phyloP scores from a whole-genome alignment of 768 basidiomycete species.

The Antrodiella citrinella region DNA sequence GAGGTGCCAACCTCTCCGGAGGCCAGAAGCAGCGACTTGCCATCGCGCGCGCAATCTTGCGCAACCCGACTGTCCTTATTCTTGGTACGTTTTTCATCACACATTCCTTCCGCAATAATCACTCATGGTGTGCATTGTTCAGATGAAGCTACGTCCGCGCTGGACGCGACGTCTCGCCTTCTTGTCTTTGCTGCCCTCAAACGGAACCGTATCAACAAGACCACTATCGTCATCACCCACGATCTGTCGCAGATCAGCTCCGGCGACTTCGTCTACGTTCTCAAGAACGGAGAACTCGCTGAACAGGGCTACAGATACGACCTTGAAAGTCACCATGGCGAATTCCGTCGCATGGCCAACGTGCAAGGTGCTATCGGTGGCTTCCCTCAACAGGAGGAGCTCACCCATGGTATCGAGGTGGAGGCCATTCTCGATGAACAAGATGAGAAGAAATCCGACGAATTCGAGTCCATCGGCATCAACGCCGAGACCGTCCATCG shows the following conservation, averaged over 20 bases:
- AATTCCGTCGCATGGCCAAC: slow-evolving; percentile 65
- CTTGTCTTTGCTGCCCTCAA: slow-evolving; percentile 73
- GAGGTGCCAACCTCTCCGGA: slow-evolving; percentile 75
- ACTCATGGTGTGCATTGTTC: slow-evolving; percentile 6
- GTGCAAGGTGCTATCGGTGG: slow-evolving; percentile 48
- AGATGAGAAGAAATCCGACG: slow-evolving; percentile 29
- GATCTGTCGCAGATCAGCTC: slow-evolving; percentile 76
- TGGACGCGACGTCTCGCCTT: slow-evolving; percentile 82
- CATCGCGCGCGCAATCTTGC: slow-evolving; percentile 76
- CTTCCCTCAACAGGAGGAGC: slow-evolving; percentile 26
- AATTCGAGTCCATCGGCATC: slow-evolving; percentile 18
- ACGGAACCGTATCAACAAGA: slow-evolving; percentile 66
- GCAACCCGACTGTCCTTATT: slow-evolving; percentile 84
- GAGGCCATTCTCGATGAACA: slow-evolving; percentile 40
- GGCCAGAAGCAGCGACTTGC: slow-evolving; percentile 90
- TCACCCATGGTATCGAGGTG: slow-evolving; percentile 24
- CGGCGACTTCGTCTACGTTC: slow-evolving; percentile 87
- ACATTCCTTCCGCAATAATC: not conserved
- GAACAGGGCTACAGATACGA: slow-evolving; percentile 86
- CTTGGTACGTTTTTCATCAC: slow-evolving; percentile 49
- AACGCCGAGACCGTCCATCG: slow-evolving; percentile 27
- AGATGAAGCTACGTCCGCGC: slow-evolving; percentile 78
- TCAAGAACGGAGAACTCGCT: slow-evolving; percentile 70
- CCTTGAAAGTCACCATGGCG: slow-evolving; percentile 47
- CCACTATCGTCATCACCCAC: slow-evolving; percentile 93